Conservation (phyloP, 139 green algal species). For the Coccomyxa sp. region DNA sequence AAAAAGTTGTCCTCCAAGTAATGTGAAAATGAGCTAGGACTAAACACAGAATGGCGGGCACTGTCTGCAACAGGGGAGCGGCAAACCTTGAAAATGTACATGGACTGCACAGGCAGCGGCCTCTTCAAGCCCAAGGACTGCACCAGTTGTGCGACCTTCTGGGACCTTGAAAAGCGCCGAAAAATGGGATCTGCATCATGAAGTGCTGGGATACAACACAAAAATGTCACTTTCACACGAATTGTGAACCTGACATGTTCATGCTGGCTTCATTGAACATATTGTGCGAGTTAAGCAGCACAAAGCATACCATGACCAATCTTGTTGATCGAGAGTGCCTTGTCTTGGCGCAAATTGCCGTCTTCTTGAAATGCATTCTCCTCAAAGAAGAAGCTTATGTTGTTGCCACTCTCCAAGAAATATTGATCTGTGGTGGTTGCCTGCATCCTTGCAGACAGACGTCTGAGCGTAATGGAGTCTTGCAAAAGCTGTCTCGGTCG, state of each 20-base stretch:
- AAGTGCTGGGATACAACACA: conserved; percentile 49
- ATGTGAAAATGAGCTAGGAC: neutral
- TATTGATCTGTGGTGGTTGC: conserved; percentile 59
- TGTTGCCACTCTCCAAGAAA: conserved; percentile 66
- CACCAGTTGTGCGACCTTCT: conserved; percentile 52
- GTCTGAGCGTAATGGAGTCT: too few relatives aligned
- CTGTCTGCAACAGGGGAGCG: neutral
- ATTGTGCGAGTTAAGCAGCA: neutral
- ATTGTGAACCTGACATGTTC: neutral
- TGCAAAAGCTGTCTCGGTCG: neutral
- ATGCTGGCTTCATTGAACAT: neutral
- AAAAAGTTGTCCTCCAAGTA: neutral
- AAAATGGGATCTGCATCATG: conserved; percentile 93
- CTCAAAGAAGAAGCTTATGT: conserved; percentile 70
- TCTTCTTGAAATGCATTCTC: conserved; percentile 77
- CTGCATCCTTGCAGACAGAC: conserved; percentile 5
- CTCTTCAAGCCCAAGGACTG: conserved; percentile 63
- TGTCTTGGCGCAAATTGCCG: conserved; percentile 44
- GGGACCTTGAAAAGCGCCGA: conserved; percentile 66
- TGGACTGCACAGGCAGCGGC: conserved; percentile 89
- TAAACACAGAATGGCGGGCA: neutral
- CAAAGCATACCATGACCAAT: conserved; percentile 68
- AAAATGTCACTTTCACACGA: neutral
- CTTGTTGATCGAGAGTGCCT: conserved; percentile 84
- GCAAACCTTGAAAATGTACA: conserved; percentile 88